These are phyloP conservation scores for Mycogone perniciosa DNA, from an alignment of 2,329 filamentous ascomycete species.

Conservation along the genomic window DNA sequence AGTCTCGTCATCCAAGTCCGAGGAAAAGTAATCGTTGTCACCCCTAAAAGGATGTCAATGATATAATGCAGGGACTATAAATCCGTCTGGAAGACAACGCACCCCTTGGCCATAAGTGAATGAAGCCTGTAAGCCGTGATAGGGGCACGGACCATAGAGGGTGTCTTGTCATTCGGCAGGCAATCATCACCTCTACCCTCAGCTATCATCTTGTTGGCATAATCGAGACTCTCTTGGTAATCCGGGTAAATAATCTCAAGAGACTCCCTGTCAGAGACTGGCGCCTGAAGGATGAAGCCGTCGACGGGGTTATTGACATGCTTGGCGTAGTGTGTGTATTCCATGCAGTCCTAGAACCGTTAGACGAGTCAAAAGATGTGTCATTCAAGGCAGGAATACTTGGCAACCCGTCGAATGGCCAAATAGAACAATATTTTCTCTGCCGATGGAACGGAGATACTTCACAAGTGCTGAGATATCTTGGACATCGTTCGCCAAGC, in stretches of 20 bases:
- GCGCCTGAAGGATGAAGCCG: constrained; percentile 73
- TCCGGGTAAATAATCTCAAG: constrained; percentile 41
- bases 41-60: constrained; percentile 38
- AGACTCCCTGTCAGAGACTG: constrained; percentile 70
- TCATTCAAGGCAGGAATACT: constrained; percentile 26
- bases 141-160: constrained; percentile 35
- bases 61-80: not conserved
- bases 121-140: constrained; percentile 49
- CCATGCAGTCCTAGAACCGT: constrained; percentile 45
- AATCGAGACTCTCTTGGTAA: constrained; percentile 39
- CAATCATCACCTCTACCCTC: constrained; percentile 48
- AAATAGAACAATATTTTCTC: constrained; percentile 47
- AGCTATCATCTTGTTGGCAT: constrained; percentile 49
- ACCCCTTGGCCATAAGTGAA: constrained; percentile 46
- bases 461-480: constrained; percentile 48
- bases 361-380: not conserved
- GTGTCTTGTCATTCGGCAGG: constrained; percentile 43
- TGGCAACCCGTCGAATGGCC: constrained; percentile 56
- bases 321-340: constrained; percentile 42
- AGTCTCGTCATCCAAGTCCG: constrained; percentile 55
- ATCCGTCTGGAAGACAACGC: constrained; percentile 20
- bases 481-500: constrained; percentile 45
- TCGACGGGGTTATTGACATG: constrained; percentile 51
- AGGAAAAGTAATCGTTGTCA: constrained; percentile 86
- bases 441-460: constrained; percentile 46